Evolutionary conservation across 352 stramenopile genomes (phyloP).

Genomic region (Globisporangium ultimum): DNA sequence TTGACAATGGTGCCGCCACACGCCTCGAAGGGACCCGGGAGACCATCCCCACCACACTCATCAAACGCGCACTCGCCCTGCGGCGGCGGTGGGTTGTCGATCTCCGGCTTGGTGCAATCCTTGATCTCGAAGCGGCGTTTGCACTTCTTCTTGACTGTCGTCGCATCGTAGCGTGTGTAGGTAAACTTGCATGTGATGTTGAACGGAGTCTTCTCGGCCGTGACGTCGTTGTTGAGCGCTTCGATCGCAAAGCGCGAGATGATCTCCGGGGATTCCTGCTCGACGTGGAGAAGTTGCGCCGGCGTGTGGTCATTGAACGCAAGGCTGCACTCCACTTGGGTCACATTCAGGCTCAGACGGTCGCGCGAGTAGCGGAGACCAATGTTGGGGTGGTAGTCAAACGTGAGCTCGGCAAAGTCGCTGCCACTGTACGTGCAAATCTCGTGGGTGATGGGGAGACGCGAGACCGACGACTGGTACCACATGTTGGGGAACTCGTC

Average conservation of each 20-base stretch:
- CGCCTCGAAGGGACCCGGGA: constrained; percentile 40
- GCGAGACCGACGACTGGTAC: constrained; percentile 50
- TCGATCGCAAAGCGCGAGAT: constrained; percentile 54
- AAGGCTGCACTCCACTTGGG: constrained; percentile 39
- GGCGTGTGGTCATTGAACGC: constrained; percentile 23
- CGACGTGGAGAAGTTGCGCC: constrained; percentile 33
- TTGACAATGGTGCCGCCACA: constrained; percentile 45
- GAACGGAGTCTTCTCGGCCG: constrained; percentile 36
- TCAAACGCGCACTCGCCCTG: constrained; percentile 41
- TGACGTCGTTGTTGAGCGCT: constrained; percentile 40
- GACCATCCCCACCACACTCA: constrained; percentile 20
- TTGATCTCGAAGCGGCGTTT: constrained; percentile 40
- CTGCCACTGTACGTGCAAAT: constrained; percentile 56
- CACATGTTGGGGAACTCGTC: constrained; percentile 62
- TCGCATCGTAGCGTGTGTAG: constrained; percentile 33
- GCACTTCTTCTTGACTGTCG: constrained; percentile 28
- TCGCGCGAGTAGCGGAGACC: constrained; percentile 36
- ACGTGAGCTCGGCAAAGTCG: constrained; percentile 66
- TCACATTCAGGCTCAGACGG: constrained; percentile 33
- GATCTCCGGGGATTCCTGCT: constrained; percentile 31
- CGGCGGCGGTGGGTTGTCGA: constrained; percentile 28
- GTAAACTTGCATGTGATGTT: constrained; percentile 50
- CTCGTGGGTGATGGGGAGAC: constrained; percentile 20
- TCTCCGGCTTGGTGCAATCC: constrained; percentile 53
- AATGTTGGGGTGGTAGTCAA: constrained; percentile 50